Conservation (phyloP, 176 grass and related monocot species). For the Tillandsia leiboldiana region DNA sequence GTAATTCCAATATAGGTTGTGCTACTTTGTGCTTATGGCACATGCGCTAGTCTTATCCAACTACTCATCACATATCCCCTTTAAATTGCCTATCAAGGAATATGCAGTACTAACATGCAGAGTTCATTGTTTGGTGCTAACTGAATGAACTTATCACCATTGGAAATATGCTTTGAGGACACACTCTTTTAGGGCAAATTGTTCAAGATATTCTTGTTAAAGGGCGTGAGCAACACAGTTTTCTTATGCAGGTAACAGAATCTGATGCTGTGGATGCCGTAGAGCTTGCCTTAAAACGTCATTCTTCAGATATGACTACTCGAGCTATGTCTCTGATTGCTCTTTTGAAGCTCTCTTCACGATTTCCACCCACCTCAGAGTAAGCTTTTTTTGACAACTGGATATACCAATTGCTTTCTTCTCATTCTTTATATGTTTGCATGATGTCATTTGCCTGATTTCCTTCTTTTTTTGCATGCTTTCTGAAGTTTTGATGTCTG, state of each 20-base stretch:
- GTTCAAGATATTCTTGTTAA: conserved; percentile 22
- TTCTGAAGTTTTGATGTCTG: neutral
- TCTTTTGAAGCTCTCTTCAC: conserved; percentile 92
- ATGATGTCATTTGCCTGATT: neutral
- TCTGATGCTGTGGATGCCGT: conserved; percentile 91
- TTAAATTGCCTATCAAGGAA: neutral
- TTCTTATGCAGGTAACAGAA: conserved; percentile 82
- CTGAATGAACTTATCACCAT: neutral
- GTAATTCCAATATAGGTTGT: too few relatives aligned
- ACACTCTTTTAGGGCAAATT: conserved; percentile 9
- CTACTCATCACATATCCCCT: neutral
- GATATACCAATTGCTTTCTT: neutral
- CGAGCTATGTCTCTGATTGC: conserved; percentile 89
- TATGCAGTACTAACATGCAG: neutral
- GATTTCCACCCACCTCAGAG: conserved; percentile 79
- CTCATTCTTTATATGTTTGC: neutral
- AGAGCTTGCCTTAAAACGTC: conserved; percentile 55
- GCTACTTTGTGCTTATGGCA: too few relatives aligned
- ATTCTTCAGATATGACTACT: conserved; percentile 77
- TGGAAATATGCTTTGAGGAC: neutral
- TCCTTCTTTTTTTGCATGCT: neutral
- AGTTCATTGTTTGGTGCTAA: neutral
- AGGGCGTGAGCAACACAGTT: conserved; percentile 21
- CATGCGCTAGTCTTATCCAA: too few relatives aligned
- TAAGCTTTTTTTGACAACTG: conserved; percentile 35